Base-by-base conservation (phyloP, 2,329 filamentous ascomycete species). In the Chaetomiaceae sp. region DNA sequence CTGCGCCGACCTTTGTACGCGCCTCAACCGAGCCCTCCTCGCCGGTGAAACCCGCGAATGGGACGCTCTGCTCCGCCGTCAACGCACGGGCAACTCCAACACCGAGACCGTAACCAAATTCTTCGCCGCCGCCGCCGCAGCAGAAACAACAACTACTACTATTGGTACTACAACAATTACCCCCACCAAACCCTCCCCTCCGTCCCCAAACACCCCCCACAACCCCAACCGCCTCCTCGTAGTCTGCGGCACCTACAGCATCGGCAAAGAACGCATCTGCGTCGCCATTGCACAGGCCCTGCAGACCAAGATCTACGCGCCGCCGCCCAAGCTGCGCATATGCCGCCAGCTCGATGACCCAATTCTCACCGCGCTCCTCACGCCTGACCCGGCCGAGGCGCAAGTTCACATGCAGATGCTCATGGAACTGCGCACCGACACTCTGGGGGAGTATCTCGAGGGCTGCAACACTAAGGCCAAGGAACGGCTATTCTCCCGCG, bases 341-440 rank as follows among this genome's bases (percentile, higher is more conserved):
- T 91, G 89, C 69, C 77, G 80, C 19, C 89, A 89, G 57, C 79
- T 99, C 0, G 90, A 90, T 64, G 92, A 97, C 64, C 77, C 86
- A 0, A 91, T 96, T 63, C 78, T 99, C 4, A 75, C 83, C 21
- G 77, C 79, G 0, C 78, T 89, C 4, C 78, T 99, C 62, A 99
- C 93, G 0, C 76, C 77, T 7, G 74, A 96, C 64, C 90, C 93
- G 0, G 72, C 79, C 19, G 87, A 89, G 61, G 93, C 93, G 0
- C 92, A 97, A 68, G 90, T 99, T 0, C 93, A 99, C 70, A 96
- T 99, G 91, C 95, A 96, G 61, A 90, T 87, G 62, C 76, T 99
- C 9, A 93, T 93, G 76, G 92, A 97, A 67, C 90, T 99, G 58
- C 85, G 90, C 21, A 84, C 90, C 30, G 91, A 96, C 59, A 96